Percentiles rank a stretch among this genome's conserved stretches.
phyloP scores from a whole-genome alignment of 2,329 filamentous ascomycete species.

The Cryoendolithus antarcticus region DNA sequence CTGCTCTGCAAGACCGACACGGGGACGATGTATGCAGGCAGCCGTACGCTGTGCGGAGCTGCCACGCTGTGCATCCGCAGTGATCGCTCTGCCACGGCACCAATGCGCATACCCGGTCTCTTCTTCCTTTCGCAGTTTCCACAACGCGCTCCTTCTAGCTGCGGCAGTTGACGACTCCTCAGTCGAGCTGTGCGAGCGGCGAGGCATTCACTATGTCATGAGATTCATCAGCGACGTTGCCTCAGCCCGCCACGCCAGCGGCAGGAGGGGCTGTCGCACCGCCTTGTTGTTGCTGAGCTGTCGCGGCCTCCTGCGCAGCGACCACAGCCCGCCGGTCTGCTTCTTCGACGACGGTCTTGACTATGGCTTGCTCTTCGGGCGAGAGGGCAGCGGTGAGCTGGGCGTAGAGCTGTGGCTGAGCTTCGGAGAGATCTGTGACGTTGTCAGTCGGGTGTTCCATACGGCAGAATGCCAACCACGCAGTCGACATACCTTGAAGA shows the following conservation, averaged over 20 bases:
- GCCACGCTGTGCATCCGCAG: no score
- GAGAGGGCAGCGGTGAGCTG: constrained; percentile 66
- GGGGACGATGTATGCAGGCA: no score
- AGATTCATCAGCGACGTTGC: not conserved
- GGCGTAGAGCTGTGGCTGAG: constrained; percentile 80
- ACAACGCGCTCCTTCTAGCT: no score
- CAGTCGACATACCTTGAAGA: constrained; percentile 57
- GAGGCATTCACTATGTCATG: not conserved
- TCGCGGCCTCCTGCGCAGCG: constrained; percentile 3
- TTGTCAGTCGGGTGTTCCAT: constrained; percentile 15
- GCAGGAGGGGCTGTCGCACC: constrained; percentile 2
- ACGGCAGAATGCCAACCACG: no score
- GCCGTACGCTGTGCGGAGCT: no score
- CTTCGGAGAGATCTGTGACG: constrained; percentile 65
- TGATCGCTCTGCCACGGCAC: no score
- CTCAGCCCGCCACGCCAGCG: constrained; percentile 3
- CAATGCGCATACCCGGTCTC: no score
- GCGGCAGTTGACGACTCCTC: not conserved
- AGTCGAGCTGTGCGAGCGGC: constrained; percentile 5
- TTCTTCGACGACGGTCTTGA: constrained; percentile 65
- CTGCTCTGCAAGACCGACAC: no score
- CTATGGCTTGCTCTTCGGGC: constrained; percentile 66
- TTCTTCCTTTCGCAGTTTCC: no score
- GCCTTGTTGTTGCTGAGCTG: constrained; percentile 2
- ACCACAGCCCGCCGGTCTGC: constrained; percentile 42